Evolutionary conservation across 495 filamentous ascomycete genomes (phyloP), one percentile per base, ranked within the genome.

Genomic region (Parmelia sp.): DNA sequence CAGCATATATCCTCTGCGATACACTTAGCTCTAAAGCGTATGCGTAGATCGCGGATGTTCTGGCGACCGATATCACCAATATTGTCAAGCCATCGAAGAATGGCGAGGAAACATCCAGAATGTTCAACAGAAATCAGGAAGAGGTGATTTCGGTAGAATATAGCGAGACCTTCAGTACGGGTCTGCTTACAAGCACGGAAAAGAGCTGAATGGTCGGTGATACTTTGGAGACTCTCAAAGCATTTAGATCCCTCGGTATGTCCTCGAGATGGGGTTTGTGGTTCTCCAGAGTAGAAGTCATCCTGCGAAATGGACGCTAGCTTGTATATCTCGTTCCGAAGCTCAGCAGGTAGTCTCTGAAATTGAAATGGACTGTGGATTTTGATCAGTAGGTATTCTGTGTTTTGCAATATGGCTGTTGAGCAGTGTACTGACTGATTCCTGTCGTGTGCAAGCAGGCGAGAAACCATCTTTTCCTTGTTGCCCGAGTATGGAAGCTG

Each of bases 231-330:
- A 0, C 27, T 31, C 0, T 17, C 3, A 5, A 17, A 53, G 14
- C 25, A 7, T 0, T 1, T 0, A 8, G 8, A 0, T 5, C 49
- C 25, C 27, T 29, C 49, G 3, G 49, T 53, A 25, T 53, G 49
- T 17, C 49, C 49, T 53, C 0, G 17, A 4, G 7, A 3, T 31
- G 49, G 49, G 0, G 0, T 10, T 10, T 29, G 6, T 12, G 4
- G 1, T 7, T 6, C 17, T 53, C 10, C 0, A 0, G 5, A 9
- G 1, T 15, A 6, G 14, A 15, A 8, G 1, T 0, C 11, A 1
- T 17, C 49, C 6, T 17, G 11, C 10, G 49, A 15, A 31, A 14
- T 10, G 10, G 39, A 11, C 5, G 19, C 49, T 4, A 53, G 7
- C 2, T 0, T 31, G 14, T 53, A 53, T 14, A 53, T 31, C 27